Conservation (phyloP, 495 filamentous ascomycete genomes). For the Aspergillus baeticus region DNA sequence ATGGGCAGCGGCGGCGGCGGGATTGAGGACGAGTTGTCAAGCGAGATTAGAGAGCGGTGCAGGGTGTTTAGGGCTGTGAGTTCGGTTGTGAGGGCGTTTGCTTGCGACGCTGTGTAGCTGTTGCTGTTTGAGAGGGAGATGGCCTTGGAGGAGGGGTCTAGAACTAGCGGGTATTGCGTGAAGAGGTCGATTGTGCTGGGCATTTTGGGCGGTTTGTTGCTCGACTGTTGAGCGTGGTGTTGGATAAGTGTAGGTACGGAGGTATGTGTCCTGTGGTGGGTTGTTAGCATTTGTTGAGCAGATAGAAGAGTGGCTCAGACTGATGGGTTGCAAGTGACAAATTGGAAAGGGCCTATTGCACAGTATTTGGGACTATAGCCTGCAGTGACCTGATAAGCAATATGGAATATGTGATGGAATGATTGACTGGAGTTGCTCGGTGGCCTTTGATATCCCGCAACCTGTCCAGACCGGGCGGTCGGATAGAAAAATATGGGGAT, state of each 20-base stretch:
- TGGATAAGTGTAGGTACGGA: no score
- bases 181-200: constrained; percentile 62
- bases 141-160: constrained; percentile 77
- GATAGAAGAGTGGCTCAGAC: background rate
- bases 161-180: constrained; percentile 73
- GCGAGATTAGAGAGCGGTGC: constrained; percentile 65
- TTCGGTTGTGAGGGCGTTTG: constrained; percentile 57
- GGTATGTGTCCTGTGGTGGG: background rate
- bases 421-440: background rate
- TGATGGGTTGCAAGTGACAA: background rate
- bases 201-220: constrained; percentile 26
- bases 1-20: constrained; percentile 79
- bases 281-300: background rate
- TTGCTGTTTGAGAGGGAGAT: constrained; percentile 56
- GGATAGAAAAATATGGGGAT: background rate
- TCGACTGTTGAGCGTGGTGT: constrained; percentile 1
- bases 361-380: background rate
- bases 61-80: constrained; percentile 70
- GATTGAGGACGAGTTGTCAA: constrained; percentile 47
- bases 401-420: background rate
- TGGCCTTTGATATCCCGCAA: constrained; percentile 11
- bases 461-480: constrained; percentile 18
- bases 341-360: background rate
- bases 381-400: background rate
- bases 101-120: constrained; percentile 26